A percentile compares a stretch with the other conserved stretches of the same genome.
phyloP scores from a whole-genome alignment of 2,329 filamentous ascomycete species.

The Hirsutella minnesotensis region DNA sequence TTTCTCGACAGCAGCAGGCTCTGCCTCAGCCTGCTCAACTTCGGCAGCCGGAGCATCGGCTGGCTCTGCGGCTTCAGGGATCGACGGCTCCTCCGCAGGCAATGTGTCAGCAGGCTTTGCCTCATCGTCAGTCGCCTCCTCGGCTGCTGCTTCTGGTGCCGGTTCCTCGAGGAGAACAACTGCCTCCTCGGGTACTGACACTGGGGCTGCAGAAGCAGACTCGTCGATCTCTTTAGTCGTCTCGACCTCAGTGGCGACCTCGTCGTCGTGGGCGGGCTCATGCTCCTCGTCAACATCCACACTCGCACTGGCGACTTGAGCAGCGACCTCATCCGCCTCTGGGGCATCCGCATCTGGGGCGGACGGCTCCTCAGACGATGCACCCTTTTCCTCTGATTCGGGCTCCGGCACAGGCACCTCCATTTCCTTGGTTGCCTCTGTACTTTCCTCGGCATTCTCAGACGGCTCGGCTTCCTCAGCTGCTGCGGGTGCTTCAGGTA shows the following conservation, averaged over 20 bases:
- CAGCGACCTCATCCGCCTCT: not conserved
- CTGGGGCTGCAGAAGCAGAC: not conserved
- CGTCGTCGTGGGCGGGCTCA: not conserved
- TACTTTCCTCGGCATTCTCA: not conserved
- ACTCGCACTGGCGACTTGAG: not conserved
- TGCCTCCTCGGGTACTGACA: slow-evolving; percentile 8
- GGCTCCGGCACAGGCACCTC: no score
- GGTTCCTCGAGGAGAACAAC: slow-evolving; percentile 3
- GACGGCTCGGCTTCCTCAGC: not conserved
- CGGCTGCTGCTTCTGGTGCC: slow-evolving; percentile 1
- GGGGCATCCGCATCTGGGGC: not conserved
- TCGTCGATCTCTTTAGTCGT: not conserved
- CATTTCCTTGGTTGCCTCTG: no score
- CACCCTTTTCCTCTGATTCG: slow-evolving; percentile 4
- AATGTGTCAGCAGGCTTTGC: not conserved
- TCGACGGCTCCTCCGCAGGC: not conserved
- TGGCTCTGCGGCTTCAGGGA: not conserved
- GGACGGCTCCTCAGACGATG: slow-evolving; percentile 1
- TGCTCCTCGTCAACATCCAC: not conserved
- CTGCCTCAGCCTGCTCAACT: not conserved
- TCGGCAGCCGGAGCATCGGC: slow-evolving; percentile 1
- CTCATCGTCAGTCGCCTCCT: slow-evolving; percentile 2
- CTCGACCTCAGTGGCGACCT: not conserved
- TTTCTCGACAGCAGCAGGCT: not conserved
- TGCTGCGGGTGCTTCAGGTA: not conserved